A percentile compares a stretch with the other conserved stretches of the same genome.
Conservation (phyloP, 768 basidiomycete genomes). For the Goffeauzyma gilvescens region DNA sequence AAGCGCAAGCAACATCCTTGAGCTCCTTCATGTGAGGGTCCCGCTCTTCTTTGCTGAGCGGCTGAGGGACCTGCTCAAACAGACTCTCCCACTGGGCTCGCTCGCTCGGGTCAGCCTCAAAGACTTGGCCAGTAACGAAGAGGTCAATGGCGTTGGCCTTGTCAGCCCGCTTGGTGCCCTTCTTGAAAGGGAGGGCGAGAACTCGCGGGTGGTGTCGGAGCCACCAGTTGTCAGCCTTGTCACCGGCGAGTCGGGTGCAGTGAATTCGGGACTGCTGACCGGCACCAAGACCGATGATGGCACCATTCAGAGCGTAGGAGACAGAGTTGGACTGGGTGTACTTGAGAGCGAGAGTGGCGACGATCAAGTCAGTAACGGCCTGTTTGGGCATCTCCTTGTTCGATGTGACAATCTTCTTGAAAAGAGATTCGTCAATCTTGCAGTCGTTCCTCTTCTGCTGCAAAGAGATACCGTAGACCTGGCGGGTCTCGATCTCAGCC, state of each 20-base stretch:
- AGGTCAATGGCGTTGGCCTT: slow-evolving; percentile 97
- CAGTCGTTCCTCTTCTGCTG: slow-evolving; percentile 80
- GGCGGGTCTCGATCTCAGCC: slow-evolving; percentile 65
- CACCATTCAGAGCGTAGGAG: slow-evolving; percentile 76
- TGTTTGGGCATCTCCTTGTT: slow-evolving; percentile 61
- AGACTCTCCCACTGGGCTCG: slow-evolving; percentile 73
- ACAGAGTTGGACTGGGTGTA: slow-evolving; percentile 99
- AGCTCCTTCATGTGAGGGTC: slow-evolving; percentile 54
- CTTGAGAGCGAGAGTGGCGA: slow-evolving; percentile 88
- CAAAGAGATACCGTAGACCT: slow-evolving; percentile 79
- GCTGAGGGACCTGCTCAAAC: slow-evolving; percentile 51
- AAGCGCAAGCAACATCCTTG: slow-evolving; percentile 75
- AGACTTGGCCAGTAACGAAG: slow-evolving; percentile 66
- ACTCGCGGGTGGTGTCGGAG: slow-evolving; percentile 89
- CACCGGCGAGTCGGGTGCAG: slow-evolving; percentile 91
- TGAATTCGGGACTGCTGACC: slow-evolving; percentile 98
- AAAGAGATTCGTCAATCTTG: slow-evolving; percentile 62
- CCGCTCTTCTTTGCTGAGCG: slow-evolving; percentile 52
- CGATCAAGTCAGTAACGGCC: slow-evolving; percentile 77
- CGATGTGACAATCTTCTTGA: slow-evolving; percentile 71
- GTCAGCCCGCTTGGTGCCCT: slow-evolving; percentile 90
- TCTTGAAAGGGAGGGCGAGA: slow-evolving; percentile 82
- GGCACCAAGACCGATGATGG: slow-evolving; percentile 86
- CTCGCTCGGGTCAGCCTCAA: slow-evolving; percentile 65
- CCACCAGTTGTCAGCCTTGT: slow-evolving; percentile 99